phyloP scores from a whole-genome alignment of 495 filamentous ascomycete species.

The Penicillium arizonense region DNA sequence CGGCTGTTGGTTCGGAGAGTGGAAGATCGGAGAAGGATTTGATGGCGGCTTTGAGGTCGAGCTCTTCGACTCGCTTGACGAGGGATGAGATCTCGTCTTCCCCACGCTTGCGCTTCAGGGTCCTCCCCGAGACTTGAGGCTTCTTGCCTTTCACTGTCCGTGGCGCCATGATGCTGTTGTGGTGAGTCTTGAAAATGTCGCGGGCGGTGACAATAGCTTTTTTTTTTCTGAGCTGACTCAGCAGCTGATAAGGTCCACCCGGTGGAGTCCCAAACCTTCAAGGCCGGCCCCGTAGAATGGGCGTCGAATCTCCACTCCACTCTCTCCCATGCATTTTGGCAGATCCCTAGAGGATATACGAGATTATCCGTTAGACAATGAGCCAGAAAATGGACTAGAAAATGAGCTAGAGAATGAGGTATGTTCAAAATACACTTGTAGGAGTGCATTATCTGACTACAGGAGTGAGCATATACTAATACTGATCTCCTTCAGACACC shows the following conservation, averaged over 20 bases:
- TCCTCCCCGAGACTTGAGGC: constrained; percentile 26
- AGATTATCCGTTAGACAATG: no score
- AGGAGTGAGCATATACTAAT: no score
- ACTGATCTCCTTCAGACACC: no score
- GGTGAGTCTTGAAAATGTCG: constrained; percentile 5
- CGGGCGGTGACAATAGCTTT: constrained; percentile 24
- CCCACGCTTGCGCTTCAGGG: constrained; percentile 64
- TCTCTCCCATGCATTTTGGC: no score
- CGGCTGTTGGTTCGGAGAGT: constrained; percentile 77
- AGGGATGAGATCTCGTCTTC: constrained; percentile 46
- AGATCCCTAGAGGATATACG: no score
- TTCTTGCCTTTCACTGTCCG: constrained; percentile 19
- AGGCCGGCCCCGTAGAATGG: no score
- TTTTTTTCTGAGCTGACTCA: constrained; percentile 31
- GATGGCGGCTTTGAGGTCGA: constrained; percentile 48
- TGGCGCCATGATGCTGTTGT: constrained; percentile 30
- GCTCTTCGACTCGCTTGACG: constrained; percentile 46
- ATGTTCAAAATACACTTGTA: no score
- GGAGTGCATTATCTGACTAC: no score
- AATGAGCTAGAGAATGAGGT: no score
- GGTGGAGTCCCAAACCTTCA: no score
- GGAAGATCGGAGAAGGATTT: constrained; percentile 75
- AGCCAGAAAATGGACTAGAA: no score
- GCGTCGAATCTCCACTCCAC: no score
- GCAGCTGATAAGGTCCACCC: constrained; percentile 31